phyloP scores from a whole-genome alignment of 225 moss, liverwort and hornwort species.

The Physcomitrium patens region DNA sequence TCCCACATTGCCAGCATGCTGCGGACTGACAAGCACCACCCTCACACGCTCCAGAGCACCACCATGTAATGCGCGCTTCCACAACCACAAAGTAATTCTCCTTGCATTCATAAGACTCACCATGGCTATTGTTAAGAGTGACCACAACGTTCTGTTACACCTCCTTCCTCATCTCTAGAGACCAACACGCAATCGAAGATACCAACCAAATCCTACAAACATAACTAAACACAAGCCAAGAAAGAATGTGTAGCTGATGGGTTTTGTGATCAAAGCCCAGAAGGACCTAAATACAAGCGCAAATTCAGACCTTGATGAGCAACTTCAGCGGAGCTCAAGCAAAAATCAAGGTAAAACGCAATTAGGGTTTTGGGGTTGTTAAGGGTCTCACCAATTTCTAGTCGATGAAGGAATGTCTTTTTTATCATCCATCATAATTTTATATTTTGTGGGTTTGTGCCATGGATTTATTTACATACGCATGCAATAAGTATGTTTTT shows the following conservation, averaged over 20 bases:
- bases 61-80: constrained; percentile 33
- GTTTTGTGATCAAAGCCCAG: background rate
- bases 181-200: background rate
- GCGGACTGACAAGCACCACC: constrained; percentile 61
- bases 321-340: background rate
- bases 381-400: background rate
- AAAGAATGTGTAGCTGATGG: background rate
- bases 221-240: too few species aligned
- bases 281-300: background rate
- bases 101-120: constrained; percentile 5
- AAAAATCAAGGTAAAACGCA: background rate
- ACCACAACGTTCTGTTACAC: background rate
- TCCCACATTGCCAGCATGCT: constrained; percentile 60
- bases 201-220: background rate
- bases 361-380: background rate
- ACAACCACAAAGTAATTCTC: constrained; percentile 9
- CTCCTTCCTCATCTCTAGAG: background rate
- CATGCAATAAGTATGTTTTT: too few species aligned
- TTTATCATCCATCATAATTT: too few species aligned
- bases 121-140: constrained; percentile 1
- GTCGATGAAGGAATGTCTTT: too few species aligned
- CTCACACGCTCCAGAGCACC: constrained; percentile 45
- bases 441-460: too few species aligned
- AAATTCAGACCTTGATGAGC: background rate
- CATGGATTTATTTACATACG: too few species aligned